Base-by-base conservation (phyloP, 139 green algal genomes). In the Picochlorum sp. region DNA sequence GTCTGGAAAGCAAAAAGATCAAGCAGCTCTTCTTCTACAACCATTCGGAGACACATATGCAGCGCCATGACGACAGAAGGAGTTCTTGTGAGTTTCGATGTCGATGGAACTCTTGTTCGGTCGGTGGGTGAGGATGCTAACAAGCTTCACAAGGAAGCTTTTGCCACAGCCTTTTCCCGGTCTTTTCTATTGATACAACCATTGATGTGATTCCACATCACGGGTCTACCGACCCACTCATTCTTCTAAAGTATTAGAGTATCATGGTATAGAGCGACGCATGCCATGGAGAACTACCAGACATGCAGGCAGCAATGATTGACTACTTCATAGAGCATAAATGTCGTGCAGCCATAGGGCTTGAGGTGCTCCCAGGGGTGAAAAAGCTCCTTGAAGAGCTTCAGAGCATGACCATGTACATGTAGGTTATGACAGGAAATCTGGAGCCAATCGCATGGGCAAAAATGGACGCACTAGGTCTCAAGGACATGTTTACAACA, bases 381-480 rank as follows among this genome's bases (percentile, higher is more conserved):
- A 47, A 63, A 49, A 51, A 69, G n/a, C 45, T 89, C 23, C 76
- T 90, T 26, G 52, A 61, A 13, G 32, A 20, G 14, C 7, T 78
- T 21, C 13, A 55, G 4, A 20, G 45, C 3, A 30, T 15, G 16
- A 55, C 1, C 64, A 83, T 51, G 79, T 85, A 26, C 32, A 68
- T 1, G 79, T 83, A 2, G 87, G 69, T 70, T 97, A 60, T 87
- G 94, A 95, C 89, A 3, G 91, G 91, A 38, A 97, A 97, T 77
- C 83, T 97, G 38, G 79, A 95, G 65, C 82, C 84, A 2, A 95
- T 97, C 52, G 91, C 83, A 5, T 92, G 86, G 85, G 65, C 66
- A 32, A 95, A 95, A 63, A 89, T 92, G 84, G 61, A 79, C 45
- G 79, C 79, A 1, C 64, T 95, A 57, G 88, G 87, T 6, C 51